Conservation (phyloP, 1,284 basidiomycete species). For the Apiotrichum sp. region DNA sequence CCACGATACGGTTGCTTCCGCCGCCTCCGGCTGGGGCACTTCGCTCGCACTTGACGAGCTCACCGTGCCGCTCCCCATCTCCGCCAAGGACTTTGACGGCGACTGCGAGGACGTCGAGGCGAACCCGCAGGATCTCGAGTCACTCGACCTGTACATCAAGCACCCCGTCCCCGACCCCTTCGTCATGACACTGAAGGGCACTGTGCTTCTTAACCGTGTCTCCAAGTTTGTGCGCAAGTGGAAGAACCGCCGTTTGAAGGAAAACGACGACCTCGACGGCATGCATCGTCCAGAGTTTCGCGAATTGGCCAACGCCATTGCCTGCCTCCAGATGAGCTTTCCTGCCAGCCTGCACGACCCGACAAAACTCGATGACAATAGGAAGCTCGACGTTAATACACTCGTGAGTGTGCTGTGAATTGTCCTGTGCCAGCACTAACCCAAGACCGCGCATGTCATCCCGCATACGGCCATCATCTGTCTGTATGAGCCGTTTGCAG, state of each 20-base stretch:
- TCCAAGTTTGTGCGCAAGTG: conserved; percentile 37
- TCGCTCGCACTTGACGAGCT: conserved; percentile 43
- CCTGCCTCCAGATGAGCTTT: conserved; percentile 44
- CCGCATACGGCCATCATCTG: conserved; percentile 41
- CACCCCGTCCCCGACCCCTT: conserved; percentile 44
- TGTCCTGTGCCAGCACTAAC: not conserved
- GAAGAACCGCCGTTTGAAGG: conserved; percentile 40
- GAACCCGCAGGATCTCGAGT: conserved; percentile 44
- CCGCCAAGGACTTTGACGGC: conserved; percentile 29
- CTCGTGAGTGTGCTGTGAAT: conserved; percentile 22
- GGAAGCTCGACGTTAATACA: conserved; percentile 32
- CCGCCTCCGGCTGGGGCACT: conserved; percentile 44
- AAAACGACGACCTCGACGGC: conserved; percentile 41
- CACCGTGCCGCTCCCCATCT: conserved; percentile 38
- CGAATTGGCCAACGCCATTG: conserved; percentile 40
- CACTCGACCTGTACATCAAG: conserved; percentile 41
- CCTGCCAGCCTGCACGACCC: conserved; percentile 27
- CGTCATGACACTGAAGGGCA: conserved; percentile 34
- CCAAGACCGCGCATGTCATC: conserved; percentile 34
- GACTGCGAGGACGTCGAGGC: conserved; percentile 31
- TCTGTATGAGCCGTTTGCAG: conserved; percentile 45
- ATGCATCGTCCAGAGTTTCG: conserved; percentile 42
- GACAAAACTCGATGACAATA: conserved; percentile 20
- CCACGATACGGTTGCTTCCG: conserved; percentile 39
- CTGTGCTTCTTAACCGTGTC: conserved; percentile 33